These are phyloP conservation scores for Tinospora cordifolia DNA, from an alignment of 164 flowering plant genomes.

Conservation along the genomic window DNA sequence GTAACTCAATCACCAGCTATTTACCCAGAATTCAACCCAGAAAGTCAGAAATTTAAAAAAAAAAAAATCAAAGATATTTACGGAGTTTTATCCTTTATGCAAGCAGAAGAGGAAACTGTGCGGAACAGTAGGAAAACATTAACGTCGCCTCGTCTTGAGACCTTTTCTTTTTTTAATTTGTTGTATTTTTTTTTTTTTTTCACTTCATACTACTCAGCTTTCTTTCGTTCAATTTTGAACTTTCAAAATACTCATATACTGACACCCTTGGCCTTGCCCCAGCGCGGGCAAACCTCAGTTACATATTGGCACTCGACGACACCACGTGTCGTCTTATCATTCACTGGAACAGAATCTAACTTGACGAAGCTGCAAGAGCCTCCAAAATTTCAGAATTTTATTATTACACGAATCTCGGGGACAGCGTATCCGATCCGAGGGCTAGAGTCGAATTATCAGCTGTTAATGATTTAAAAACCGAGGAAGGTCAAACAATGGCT, in stretches of 20 bases:
- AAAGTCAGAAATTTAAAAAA: not conserved
- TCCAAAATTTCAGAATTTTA: not conserved
- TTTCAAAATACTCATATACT: conserved; percentile 14
- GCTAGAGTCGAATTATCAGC: no score
- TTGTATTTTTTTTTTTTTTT: not conserved
- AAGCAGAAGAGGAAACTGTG: not conserved
- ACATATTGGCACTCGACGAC: conserved; percentile 1
- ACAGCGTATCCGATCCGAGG: not conserved
- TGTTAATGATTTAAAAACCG: no score
- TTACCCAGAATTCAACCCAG: not conserved
- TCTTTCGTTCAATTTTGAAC: conserved; percentile 9
- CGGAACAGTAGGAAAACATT: conserved; percentile 4
- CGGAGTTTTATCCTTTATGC: not conserved
- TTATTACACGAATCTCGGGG: not conserved
- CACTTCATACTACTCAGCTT: not conserved
- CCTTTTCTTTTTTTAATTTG: no score
- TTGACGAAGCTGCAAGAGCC: not conserved
- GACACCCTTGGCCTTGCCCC: conserved; percentile 5
- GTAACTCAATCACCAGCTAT: not conserved
- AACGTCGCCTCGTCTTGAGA: no score
- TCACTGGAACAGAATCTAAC: not conserved
- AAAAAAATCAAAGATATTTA: not conserved
- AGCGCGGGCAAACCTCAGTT: conserved; percentile 11
- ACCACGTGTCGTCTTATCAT: not conserved
- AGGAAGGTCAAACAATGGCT: no score